A percentile compares a stretch with the other conserved stretches of the same genome.
Evolutionary conservation across 441 rosid genomes (phyloP).

Genomic region (Corymbia calophylla): DNA sequence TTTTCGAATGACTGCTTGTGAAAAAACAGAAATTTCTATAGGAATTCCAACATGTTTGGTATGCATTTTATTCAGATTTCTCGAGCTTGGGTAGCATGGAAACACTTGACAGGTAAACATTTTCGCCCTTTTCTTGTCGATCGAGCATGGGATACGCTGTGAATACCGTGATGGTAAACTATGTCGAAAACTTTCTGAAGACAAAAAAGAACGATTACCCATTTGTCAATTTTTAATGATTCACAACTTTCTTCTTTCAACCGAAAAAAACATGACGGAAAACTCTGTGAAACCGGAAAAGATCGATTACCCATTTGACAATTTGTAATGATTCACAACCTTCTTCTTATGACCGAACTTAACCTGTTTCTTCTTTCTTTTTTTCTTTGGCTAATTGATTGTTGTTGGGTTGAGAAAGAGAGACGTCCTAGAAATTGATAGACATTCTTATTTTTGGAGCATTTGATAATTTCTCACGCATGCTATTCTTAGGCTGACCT

Average conservation of each 20-base stretch:
- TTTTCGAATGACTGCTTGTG: neutral
- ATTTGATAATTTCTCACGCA: neutral
- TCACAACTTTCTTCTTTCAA: rapidly evolving
- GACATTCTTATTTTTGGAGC: neutral
- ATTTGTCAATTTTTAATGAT: neutral
- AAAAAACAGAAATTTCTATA: neutral
- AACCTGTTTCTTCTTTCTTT: neutral
- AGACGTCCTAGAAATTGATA: neutral
- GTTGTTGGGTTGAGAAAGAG: neutral
- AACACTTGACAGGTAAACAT: neutral
- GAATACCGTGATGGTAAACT: neutral
- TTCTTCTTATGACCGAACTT: neutral
- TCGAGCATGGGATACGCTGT: neutral
- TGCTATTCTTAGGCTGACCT: neutral
- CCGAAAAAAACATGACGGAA: too few species aligned
- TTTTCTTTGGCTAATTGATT: neutral
- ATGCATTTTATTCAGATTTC: neutral
- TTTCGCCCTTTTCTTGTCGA: neutral
- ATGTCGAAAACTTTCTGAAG: neutral
- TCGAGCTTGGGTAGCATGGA: rapidly evolving
- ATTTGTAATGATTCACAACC: neutral
- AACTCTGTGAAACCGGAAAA: neutral
- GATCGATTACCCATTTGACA: neutral
- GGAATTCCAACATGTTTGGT: rapidly evolving
- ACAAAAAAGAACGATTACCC: neutral